Percentiles rank a stretch among this genome's conserved stretches.
Evolutionary conservation across 2,329 filamentous ascomycete genomes (phyloP).

Genomic region (Alternaria conjuncta): DNA sequence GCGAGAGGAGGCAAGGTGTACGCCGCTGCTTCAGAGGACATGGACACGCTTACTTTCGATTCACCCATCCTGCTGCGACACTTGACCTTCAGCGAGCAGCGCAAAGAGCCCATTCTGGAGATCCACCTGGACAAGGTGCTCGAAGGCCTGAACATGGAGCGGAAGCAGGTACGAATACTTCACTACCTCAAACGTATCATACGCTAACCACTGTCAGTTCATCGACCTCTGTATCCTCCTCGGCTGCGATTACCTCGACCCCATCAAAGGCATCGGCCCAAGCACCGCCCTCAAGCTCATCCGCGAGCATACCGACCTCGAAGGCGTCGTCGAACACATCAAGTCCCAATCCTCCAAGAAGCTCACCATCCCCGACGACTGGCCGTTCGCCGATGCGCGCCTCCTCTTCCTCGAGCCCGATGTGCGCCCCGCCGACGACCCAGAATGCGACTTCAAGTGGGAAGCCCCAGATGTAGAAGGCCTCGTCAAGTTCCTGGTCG

Average conservation of each 20-base stretch:
- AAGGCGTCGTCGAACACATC: constrained; percentile 85
- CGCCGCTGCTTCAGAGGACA: constrained; percentile 95
- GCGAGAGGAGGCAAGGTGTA: constrained; percentile 94
- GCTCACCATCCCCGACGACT: constrained; percentile 89
- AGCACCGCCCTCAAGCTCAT: constrained; percentile 92
- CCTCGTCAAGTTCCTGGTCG: constrained; percentile 85
- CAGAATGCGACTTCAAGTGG: constrained; percentile 97
- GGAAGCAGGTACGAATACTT: constrained; percentile 69
- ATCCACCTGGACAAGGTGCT: constrained; percentile 88
- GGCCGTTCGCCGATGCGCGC: constrained; percentile 92
- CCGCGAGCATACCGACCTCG: constrained; percentile 85
- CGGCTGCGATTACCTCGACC: constrained; percentile 96
- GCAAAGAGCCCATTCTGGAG: constrained; percentile 97
- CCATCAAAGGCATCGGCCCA: constrained; percentile 92
- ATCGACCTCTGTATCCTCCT: constrained; percentile 97
- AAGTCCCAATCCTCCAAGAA: constrained; percentile 71
- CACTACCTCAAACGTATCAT: neutral
- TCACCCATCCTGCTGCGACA: constrained; percentile 89
- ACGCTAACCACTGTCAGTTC: constrained; percentile 64
- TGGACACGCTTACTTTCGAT: constrained; percentile 98
- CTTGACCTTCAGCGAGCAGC: constrained; percentile 94
- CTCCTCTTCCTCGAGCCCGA: constrained; percentile 92
- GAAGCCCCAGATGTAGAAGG: constrained; percentile 90
- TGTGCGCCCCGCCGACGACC: constrained; percentile 80
- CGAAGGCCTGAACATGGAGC: constrained; percentile 86